phyloP scores from a whole-genome alignment of 768 basidiomycete species.

The Serendipita sp. region DNA sequence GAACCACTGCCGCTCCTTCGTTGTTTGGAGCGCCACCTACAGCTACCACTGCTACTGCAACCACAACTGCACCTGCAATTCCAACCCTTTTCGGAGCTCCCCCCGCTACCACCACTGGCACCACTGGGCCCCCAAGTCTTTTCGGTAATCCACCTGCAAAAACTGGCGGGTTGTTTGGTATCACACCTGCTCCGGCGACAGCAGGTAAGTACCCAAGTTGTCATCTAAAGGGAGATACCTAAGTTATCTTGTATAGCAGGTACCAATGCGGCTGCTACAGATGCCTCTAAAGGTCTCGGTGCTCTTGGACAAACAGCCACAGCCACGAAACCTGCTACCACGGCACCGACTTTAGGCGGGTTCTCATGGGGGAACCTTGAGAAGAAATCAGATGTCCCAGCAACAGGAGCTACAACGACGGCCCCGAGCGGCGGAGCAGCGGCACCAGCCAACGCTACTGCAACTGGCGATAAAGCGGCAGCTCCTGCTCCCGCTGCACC shows the following conservation, averaged over 20 bases:
- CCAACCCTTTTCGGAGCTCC: constrained; percentile 15
- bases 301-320: neutral
- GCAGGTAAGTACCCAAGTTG: neutral
- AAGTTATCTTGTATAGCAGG: neutral
- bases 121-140: constrained; percentile 1
- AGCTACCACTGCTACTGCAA: constrained; percentile 12
- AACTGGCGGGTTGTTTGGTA: neutral
- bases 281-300: neutral
- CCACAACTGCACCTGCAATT: constrained; percentile 16
- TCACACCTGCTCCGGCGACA: neutral
- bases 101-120: constrained; percentile 13
- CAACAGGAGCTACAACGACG: too few species aligned
- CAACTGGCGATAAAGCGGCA: neutral
- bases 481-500: neutral
- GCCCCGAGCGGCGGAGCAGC: too few species aligned
- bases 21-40: neutral
- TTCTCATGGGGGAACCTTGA: neutral
- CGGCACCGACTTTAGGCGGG: neutral
- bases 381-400: neutral
- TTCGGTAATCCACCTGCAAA: constrained; percentile 11
- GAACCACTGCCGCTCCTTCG: neutral
- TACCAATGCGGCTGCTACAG: neutral
- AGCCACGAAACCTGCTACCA: neutral
- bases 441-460: too few species aligned
- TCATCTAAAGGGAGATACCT: neutral